Evolutionary conservation across 306 rosid species (phyloP).

Genomic region (Acmispon strigosus): DNA sequence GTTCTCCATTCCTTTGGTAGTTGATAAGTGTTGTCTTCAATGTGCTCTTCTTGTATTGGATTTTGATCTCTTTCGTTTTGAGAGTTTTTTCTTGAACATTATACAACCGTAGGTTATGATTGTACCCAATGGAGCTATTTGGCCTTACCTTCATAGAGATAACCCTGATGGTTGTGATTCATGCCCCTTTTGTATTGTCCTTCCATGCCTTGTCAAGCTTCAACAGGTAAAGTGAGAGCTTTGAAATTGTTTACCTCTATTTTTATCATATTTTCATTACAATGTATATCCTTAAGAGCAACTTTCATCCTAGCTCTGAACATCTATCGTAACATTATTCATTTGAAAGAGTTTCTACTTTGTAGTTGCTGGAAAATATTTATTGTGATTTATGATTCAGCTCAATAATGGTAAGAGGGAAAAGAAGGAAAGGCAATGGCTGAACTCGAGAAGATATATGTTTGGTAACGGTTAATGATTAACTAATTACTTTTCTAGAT

Average conservation of each 20-base stretch:
- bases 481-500: neutral
- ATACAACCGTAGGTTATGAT: constrained; percentile 9
- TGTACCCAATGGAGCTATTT: constrained; percentile 68
- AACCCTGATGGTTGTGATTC: constrained; percentile 91
- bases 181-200: constrained; percentile 91
- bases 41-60: too few species aligned
- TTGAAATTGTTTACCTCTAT: constrained; percentile 2
- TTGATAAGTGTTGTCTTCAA: too few species aligned
- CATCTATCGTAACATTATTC: neutral
- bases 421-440: neutral
- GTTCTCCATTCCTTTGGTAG: too few species aligned
- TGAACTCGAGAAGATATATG: neutral
- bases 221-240: constrained; percentile 66
- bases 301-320: neutral
- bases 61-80: too few species aligned
- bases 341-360: neutral
- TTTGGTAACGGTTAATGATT: neutral
- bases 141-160: constrained; percentile 88
- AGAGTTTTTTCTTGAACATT: neutral
- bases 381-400: neutral
- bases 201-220: constrained; percentile 94
- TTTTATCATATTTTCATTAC: constrained; percentile 6
- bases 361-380: neutral
- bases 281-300: neutral
- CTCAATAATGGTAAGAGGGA: neutral